phyloP scores from a whole-genome alignment of 2,329 filamentous ascomycete species.

The Chrysoporthe austroafricana region DNA sequence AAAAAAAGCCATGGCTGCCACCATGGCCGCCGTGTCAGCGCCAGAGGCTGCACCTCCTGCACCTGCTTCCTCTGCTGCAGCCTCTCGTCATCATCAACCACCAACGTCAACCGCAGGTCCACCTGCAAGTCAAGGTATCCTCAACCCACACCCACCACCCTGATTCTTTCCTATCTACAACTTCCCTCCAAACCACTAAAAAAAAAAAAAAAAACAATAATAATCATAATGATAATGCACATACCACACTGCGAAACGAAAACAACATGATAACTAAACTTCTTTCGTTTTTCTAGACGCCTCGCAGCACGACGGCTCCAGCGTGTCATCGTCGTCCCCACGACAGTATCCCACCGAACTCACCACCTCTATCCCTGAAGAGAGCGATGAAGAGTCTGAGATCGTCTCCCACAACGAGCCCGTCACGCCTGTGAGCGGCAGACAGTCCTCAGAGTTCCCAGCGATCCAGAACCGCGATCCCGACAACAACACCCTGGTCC shows the following conservation, averaged over 20 bases:
- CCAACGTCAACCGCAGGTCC: background rate
- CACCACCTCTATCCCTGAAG: slow-evolving; percentile 58
- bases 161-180: background rate
- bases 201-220: slow-evolving; percentile 6
- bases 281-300: slow-evolving; percentile 24
- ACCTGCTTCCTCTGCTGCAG: background rate
- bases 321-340: slow-evolving; percentile 46
- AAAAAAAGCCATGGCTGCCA: background rate
- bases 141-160: slow-evolving; percentile 11
- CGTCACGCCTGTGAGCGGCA: slow-evolving; percentile 62
- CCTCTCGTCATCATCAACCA: background rate
- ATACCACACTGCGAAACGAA: too few relatives aligned
- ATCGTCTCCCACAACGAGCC: slow-evolving; percentile 64
- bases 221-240: too few relatives aligned
- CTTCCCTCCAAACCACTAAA: slow-evolving; percentile 3
- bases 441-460: slow-evolving; percentile 60
- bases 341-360: slow-evolving; percentile 55
- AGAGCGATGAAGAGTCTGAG: slow-evolving; percentile 59
- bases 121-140: slow-evolving; percentile 37
- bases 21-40: slow-evolving; percentile 1
- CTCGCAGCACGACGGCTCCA: slow-evolving; percentile 31
- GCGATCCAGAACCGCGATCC: slow-evolving; percentile 46
- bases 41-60: slow-evolving; percentile 3
- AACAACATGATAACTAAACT: slow-evolving; percentile 26
- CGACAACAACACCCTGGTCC: slow-evolving; percentile 33